Base-by-base conservation (phyloP, 495 filamentous ascomycete genomes). In the Venustampulla echinocandica region DNA sequence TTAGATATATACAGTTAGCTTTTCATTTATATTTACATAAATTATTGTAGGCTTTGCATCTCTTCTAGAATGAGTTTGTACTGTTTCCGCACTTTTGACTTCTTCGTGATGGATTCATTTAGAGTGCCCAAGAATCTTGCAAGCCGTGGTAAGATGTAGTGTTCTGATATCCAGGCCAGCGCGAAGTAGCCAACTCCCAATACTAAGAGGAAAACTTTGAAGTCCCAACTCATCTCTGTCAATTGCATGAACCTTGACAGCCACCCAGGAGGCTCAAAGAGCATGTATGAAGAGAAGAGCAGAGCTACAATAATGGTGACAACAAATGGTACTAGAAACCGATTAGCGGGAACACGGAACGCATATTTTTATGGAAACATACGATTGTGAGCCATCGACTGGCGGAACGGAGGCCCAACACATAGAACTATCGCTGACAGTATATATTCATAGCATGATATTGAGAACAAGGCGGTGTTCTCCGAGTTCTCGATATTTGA, bases 371-470 rank as follows among this genome's bases (percentile, higher is more conserved):
- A 33, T n/a, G 17, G 45, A 11, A 47, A 56, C 82, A 66, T 61
- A 89, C 87, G 73, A 62, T 97, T 99, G 34, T 80, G 69, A 18
- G 68, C 67, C 73, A 94, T 88, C 9, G 79, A 69, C 57, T 88
- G 84, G 40, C 93, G 72, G 64, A 93, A 99, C 7, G 93, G 93
- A 14, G 77, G 76, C 4, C 93, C 93, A 34, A 90, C 85, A 54
- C 83, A 95, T 11, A 97, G 71, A 11, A 97, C 84, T 46, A 96
- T 72, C 11, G 84, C 93, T 1, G 86, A 79, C 25, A 95, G 69
- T 32, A 92, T 90, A 64, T 99, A 99, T 63, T 97, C 90, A 58
- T 85, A 97, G 55, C 87, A 94, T 0, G 87, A 94, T 18, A 88
- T 68, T 36, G 96, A 65, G 65, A 96, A 99, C 14, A 99, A 67